A percentile compares a stretch with the other conserved stretches of the same genome.
Evolutionary conservation across 176 grass and related monocot species (phyloP).

Genomic region (Zoysia japonica): DNA sequence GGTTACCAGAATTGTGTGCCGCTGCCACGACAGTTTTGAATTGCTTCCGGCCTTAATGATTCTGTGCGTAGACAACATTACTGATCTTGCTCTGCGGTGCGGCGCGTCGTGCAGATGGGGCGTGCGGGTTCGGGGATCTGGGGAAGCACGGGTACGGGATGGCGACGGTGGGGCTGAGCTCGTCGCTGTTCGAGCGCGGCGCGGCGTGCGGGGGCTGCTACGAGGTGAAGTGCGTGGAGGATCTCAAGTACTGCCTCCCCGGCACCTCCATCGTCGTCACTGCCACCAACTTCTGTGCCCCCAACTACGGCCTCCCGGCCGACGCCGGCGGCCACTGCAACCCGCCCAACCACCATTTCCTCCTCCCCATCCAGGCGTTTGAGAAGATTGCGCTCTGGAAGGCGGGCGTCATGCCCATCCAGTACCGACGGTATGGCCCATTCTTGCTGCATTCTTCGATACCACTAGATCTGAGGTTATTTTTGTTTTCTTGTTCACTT

Average conservation of each 20-base stretch:
- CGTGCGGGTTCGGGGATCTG: constrained; percentile 96
- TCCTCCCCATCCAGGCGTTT: constrained; percentile 94
- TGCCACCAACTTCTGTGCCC: constrained; percentile 94
- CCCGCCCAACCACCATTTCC: constrained; percentile 88
- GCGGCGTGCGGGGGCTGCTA: constrained; percentile 93
- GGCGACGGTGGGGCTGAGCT: constrained; percentile 90
- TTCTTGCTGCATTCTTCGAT: constrained; percentile 11
- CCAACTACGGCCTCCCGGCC: constrained; percentile 75
- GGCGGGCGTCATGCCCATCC: constrained; percentile 96
- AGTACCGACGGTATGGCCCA: constrained; percentile 80
- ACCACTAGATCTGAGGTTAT: constrained; percentile 46
- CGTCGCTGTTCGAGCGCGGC: constrained; percentile 81
- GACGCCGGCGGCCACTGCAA: constrained; percentile 94
- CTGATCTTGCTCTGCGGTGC: constrained; percentile 20
- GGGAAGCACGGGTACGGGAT: constrained; percentile 90
- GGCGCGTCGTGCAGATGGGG: constrained; percentile 60
- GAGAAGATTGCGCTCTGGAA: constrained; percentile 99
- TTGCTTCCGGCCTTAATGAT: background rate
- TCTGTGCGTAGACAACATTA: background rate
- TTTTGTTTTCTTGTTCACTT: constrained; percentile 19
- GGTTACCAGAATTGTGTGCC: constrained; percentile 18
- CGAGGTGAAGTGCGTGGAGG: constrained; percentile 87
- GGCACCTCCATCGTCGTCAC: constrained; percentile 95
- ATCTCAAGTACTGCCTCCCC: constrained; percentile 88
- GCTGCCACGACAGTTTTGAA: constrained; percentile 16